Percentiles rank a stretch among this genome's conserved stretches.
These are phyloP conservation scores for Heliamphora exappendiculata DNA, from an alignment of 148 eudicot genomes.

Conservation along the genomic window DNA sequence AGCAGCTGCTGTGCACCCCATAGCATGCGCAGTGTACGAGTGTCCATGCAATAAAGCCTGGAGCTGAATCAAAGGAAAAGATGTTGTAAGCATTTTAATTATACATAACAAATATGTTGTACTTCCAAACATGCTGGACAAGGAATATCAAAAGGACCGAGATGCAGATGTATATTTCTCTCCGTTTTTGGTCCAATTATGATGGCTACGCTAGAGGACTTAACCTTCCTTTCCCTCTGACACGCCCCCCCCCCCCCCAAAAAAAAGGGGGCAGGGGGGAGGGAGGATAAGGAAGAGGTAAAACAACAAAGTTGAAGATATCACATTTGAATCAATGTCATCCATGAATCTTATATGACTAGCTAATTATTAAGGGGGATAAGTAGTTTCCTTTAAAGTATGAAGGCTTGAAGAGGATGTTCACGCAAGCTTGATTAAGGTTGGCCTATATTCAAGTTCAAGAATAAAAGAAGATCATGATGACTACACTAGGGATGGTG, in stretches of 20 bases:
- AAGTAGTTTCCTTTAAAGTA: no score
- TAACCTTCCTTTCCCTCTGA: background rate
- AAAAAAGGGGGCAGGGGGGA: no score
- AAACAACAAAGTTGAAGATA: no score
- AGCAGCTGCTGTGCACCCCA: constrained; percentile 86
- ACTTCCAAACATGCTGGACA: background rate
- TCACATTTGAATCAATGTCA: no score
- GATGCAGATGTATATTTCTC: background rate
- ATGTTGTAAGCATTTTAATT: background rate
- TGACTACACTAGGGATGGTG: background rate
- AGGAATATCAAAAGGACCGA: background rate
- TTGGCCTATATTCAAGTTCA: background rate
- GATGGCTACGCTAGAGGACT: background rate
- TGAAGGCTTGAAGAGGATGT: no score
- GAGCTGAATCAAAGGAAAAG: constrained; percentile 38
- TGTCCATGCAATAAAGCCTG: constrained; percentile 91
- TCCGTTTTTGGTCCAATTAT: background rate
- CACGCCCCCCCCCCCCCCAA: no score
- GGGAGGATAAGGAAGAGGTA: no score
- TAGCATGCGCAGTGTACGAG: constrained; percentile 89
- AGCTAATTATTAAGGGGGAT: no score
- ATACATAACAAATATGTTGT: background rate
- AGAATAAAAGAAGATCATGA: background rate
- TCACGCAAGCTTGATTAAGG: background rate
- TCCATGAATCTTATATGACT: no score